Conservation (phyloP, 139 green algal species). For the Micractinium conductrix region DNA sequence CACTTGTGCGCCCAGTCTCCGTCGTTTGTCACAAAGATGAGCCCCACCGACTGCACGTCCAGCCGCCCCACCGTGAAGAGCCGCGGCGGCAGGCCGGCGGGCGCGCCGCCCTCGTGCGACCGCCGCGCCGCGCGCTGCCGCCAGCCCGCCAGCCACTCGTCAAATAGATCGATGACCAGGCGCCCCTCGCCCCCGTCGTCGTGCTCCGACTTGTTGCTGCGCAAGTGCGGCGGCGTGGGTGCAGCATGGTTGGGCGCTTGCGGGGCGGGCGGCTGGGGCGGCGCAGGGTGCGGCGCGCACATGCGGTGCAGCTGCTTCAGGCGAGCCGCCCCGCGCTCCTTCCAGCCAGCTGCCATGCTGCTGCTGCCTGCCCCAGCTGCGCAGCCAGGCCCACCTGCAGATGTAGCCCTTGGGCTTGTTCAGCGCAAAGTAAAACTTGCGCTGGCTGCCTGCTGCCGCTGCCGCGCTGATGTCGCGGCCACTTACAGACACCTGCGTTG, state of each 20-base stretch:
- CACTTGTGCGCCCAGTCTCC: slow-evolving; percentile 81
- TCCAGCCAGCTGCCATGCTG: background rate
- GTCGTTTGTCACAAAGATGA: slow-evolving; percentile 98
- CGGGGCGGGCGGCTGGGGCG: background rate
- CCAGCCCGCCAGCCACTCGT: slow-evolving; percentile 36
- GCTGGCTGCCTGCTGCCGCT: background rate
- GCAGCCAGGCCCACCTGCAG: slow-evolving; percentile 54
- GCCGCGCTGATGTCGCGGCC: background rate
- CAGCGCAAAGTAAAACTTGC: slow-evolving; percentile 60
- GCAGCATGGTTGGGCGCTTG: background rate
- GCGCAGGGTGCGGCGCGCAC: background rate
- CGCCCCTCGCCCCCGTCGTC: slow-evolving; percentile 23
- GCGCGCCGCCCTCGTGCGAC: slow-evolving; percentile 2
- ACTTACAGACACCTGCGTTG: background rate
- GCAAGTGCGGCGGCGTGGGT: background rate
- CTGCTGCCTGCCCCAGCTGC: slow-evolving; percentile 30
- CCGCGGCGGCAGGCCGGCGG: slow-evolving; percentile 67
- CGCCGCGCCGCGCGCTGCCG: slow-evolving; percentile 30
- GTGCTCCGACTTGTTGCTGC: slow-evolving; percentile 34
- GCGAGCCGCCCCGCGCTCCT: background rate
- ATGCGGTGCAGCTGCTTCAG: background rate
- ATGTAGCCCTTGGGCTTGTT: slow-evolving; percentile 92
- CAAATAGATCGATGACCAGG: slow-evolving; percentile 51
- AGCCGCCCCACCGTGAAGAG: slow-evolving; percentile 96
- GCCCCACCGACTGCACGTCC: slow-evolving; percentile 87